Percentiles rank a stretch among this genome's conserved stretches.
Conservation (phyloP, 352 stramenopile genomes). For the Globisporangium okanoganense region DNA sequence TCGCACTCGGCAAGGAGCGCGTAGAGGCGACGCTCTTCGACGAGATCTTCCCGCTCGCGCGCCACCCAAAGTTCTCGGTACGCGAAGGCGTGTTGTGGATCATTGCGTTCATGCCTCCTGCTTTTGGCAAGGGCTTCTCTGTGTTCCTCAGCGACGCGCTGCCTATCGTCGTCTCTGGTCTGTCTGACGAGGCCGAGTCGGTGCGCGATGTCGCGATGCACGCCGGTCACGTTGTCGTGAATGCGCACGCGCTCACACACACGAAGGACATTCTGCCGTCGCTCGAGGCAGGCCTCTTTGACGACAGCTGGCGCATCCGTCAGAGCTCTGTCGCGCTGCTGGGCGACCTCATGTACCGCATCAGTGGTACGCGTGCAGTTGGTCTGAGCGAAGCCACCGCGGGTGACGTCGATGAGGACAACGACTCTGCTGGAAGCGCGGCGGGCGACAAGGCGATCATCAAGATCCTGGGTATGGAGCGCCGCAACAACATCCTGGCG, state of each 20-base stretch:
- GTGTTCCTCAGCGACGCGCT: slow-evolving; percentile 93
- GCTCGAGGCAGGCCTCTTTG: slow-evolving; percentile 94
- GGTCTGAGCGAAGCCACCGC: slow-evolving; percentile 49
- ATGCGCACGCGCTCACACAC: slow-evolving; percentile 95
- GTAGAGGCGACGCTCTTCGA: slow-evolving; percentile 79
- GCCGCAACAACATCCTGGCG: slow-evolving; percentile 94
- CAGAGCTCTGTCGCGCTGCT: slow-evolving; percentile 97
- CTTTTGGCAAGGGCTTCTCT: slow-evolving; percentile 92
- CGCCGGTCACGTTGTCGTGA: slow-evolving; percentile 97
- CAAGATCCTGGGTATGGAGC: slow-evolving; percentile 91
- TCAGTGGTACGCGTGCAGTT: slow-evolving; percentile 95
- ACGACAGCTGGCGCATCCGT: slow-evolving; percentile 98
- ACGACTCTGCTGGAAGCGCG: slow-evolving; percentile 77
- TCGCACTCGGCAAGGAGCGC: slow-evolving; percentile 76
- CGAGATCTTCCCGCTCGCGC: slow-evolving; percentile 94
- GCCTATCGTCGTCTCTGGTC: slow-evolving; percentile 94
- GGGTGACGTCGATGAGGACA: slow-evolving; percentile 81
- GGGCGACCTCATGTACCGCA: slow-evolving; percentile 95
- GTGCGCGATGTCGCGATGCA: slow-evolving; percentile 97
- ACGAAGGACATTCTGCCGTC: slow-evolving; percentile 97
- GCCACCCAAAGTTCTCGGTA: slow-evolving; percentile 93
- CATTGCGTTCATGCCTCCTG: slow-evolving; percentile 97
- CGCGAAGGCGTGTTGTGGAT: slow-evolving; percentile 99
- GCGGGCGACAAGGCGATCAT: slow-evolving; percentile 85
- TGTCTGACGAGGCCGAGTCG: slow-evolving; percentile 98